phyloP scores from a whole-genome alignment of 2,329 filamentous ascomycete species.

The Paramyrothecium sp. region DNA sequence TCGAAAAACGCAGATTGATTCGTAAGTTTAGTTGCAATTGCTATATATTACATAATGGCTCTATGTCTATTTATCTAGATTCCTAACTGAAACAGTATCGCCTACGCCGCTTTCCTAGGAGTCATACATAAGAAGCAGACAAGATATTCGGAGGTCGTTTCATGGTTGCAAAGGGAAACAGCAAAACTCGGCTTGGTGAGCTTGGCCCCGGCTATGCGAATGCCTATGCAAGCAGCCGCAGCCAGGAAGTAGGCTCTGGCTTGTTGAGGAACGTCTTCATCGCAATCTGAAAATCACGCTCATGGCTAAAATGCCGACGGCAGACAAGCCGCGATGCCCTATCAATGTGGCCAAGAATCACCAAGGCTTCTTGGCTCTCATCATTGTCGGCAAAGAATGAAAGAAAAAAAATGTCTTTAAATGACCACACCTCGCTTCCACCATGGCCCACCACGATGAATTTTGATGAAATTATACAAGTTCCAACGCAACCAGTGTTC shows the following conservation, averaged over 20 bases:
- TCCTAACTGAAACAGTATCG: conserved; percentile 49
- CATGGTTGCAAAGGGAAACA: conserved; percentile 61
- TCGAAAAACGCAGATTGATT: conserved; percentile 56
- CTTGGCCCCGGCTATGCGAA: not conserved
- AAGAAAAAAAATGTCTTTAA: conserved; percentile 11
- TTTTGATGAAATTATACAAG: conserved; percentile 46
- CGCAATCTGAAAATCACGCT: too few relatives aligned
- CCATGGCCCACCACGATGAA: conserved; percentile 63
- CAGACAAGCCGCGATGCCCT: too few relatives aligned
- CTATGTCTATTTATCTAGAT: not conserved
- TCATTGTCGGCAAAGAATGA: not conserved
- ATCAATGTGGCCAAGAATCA: too few relatives aligned
- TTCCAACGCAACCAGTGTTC: conserved; percentile 70
- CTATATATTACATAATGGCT: not conserved
- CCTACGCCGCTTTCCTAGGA: conserved; percentile 65
- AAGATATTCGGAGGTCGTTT: conserved; percentile 60
- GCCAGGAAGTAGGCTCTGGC: too few relatives aligned
- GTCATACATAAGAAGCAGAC: conserved; percentile 73
- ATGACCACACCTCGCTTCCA: conserved; percentile 43
- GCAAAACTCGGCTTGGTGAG: conserved; percentile 25
- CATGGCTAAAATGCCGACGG: too few relatives aligned
- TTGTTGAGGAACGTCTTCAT: too few relatives aligned
- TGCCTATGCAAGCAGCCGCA: too few relatives aligned
- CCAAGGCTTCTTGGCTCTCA: not conserved
- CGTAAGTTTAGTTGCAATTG: conserved; percentile 44